A percentile compares a stretch with the other conserved stretches of the same genome.
These are phyloP conservation scores for Colletotrichum sublineola DNA, from an alignment of 2,329 filamentous ascomycete genomes.

Conservation along the genomic window DNA sequence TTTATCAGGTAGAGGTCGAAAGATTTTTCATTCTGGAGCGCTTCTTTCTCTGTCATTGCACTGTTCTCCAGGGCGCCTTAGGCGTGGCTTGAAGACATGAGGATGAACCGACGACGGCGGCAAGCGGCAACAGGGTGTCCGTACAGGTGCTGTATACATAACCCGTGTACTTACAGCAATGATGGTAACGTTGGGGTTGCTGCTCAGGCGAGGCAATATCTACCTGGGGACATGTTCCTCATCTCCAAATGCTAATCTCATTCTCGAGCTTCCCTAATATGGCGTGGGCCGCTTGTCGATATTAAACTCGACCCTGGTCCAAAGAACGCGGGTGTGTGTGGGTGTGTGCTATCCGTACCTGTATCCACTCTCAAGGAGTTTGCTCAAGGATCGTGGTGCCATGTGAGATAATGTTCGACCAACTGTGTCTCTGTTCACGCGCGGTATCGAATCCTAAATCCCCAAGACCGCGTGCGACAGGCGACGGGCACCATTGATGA, in stretches of 20 bases:
- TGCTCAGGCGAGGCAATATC: background rate
- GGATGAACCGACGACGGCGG: background rate
- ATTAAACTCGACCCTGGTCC: conserved; percentile 12
- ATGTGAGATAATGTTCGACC: conserved; percentile 30
- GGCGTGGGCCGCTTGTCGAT: conserved; percentile 23
- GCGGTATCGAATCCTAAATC: conserved; percentile 16
- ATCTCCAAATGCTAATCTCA: conserved; percentile 24
- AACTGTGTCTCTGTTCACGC: conserved; percentile 34
- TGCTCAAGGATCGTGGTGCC: conserved; percentile 22
- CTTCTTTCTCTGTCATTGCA: conserved; percentile 24
- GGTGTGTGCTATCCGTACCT: background rate
- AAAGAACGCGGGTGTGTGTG: background rate
- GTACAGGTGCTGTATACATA: background rate
- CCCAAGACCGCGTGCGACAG: conserved; percentile 4
- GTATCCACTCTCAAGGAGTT: conserved; percentile 6
- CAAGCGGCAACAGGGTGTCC: background rate
- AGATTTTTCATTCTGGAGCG: background rate
- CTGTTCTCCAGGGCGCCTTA: background rate
- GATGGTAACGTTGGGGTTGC: background rate
- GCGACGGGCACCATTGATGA: background rate
- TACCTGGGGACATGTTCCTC: background rate
- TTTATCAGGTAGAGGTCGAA: background rate
- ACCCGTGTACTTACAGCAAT: background rate
- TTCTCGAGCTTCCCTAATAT: conserved; percentile 14
- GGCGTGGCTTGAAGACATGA: background rate